phyloP scores from a whole-genome alignment of 2,329 filamentous ascomycete genomes.

The Trichothecium sympodiale region DNA sequence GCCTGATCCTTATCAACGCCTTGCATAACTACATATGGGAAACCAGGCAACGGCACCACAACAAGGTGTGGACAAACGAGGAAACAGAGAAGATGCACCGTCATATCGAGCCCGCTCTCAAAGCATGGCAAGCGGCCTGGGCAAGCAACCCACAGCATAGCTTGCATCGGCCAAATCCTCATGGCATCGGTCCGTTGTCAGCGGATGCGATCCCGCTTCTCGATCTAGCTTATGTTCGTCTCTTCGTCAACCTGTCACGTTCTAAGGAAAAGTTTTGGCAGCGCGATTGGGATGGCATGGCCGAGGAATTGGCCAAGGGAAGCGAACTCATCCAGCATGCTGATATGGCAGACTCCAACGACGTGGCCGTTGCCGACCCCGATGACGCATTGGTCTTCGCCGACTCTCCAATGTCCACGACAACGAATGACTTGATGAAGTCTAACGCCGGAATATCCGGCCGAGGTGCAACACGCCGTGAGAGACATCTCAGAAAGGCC shows the following conservation, averaged over 20 bases:
- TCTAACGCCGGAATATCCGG: slow-evolving; percentile 12
- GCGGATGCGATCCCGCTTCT: slow-evolving; percentile 85
- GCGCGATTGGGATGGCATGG: slow-evolving; percentile 84
- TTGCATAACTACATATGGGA: slow-evolving; percentile 99
- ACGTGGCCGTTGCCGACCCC: slow-evolving; percentile 29
- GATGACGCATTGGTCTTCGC: slow-evolving; percentile 31
- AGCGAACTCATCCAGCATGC: slow-evolving; percentile 65
- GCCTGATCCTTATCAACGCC: slow-evolving; percentile 82
- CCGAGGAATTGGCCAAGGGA: slow-evolving; percentile 71
- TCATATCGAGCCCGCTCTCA: slow-evolving; percentile 85
- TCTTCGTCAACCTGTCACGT: slow-evolving; percentile 87
- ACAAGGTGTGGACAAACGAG: slow-evolving; percentile 78
- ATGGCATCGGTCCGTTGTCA: slow-evolving; percentile 68
- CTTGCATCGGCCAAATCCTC: slow-evolving; percentile 74
- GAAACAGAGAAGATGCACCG: slow-evolving; percentile 95
- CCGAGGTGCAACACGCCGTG: slow-evolving; percentile 47
- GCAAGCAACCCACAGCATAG: slow-evolving; percentile 75
- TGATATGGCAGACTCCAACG: slow-evolving; percentile 49
- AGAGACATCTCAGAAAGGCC: slow-evolving; percentile 85
- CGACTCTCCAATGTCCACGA: slow-evolving; percentile 36
- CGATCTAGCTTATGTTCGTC: slow-evolving; percentile 80
- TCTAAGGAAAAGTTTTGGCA: slow-evolving; percentile 94
- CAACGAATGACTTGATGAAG: slow-evolving; percentile 20
- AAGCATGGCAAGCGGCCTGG: slow-evolving; percentile 93
- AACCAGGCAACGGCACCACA: slow-evolving; percentile 80